These are phyloP conservation scores for Pseudozyma pruni DNA, from an alignment of 1,284 basidiomycete genomes.

Conservation along the genomic window DNA sequence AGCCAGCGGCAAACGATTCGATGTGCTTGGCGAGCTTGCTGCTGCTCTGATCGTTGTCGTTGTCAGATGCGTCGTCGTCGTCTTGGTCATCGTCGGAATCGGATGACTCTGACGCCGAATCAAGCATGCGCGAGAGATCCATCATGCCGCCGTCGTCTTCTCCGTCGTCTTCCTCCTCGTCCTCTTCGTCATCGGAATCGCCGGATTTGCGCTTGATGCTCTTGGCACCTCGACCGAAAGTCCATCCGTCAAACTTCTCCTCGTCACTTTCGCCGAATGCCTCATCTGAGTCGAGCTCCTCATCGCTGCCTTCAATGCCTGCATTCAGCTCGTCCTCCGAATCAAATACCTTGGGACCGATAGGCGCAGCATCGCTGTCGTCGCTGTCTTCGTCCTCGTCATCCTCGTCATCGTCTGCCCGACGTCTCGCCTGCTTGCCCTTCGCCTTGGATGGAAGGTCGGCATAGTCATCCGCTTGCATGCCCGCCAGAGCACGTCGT, in stretches of 20 bases:
- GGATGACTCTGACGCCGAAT: constrained; percentile 48
- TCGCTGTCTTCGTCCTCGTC: constrained; percentile 22
- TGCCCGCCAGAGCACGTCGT: constrained; percentile 30
- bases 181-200: constrained; percentile 13
- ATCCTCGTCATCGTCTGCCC: constrained; percentile 9
- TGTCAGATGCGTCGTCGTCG: constrained; percentile 18
- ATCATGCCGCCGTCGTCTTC: constrained; percentile 58
- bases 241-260: constrained; percentile 55
- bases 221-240: constrained; percentile 29
- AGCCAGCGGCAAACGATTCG: constrained; percentile 33
- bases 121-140: constrained; percentile 62
- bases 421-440: constrained; percentile 17
- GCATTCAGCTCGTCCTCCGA: constrained; percentile 54
- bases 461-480: constrained; percentile 30
- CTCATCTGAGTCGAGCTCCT: constrained; percentile 66
- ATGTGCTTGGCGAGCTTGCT: constrained; percentile 43
- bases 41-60: constrained; percentile 46
- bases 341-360: constrained; percentile 54
- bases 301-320: constrained; percentile 56
- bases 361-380: constrained; percentile 20
- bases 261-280: constrained; percentile 66
- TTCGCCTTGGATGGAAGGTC: constrained; percentile 40
- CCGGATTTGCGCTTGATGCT: constrained; percentile 6
- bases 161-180: constrained; percentile 43
- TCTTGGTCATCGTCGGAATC: constrained; percentile 21